Evolutionary conservation across 1,284 basidiomycete genomes (phyloP).

Genomic region (Filobasidium uniguttulatum): DNA sequence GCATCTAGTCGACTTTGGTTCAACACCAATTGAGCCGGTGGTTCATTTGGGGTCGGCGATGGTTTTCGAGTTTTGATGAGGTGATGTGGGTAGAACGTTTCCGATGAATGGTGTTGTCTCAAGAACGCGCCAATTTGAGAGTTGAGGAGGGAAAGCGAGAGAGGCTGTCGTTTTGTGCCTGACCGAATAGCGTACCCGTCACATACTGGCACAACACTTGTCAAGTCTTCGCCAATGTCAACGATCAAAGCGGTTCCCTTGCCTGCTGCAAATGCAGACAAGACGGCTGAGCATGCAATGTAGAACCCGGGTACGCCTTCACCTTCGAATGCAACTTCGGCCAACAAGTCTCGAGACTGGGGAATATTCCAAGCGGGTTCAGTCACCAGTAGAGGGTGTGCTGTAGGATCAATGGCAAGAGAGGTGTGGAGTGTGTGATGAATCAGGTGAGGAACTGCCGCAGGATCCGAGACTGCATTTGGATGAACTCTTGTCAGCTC

Average conservation of each 20-base stretch:
- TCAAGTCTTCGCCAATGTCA: slow-evolving; percentile 77
- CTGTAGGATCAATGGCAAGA: slow-evolving; percentile 52
- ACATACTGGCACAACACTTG: slow-evolving; percentile 85
- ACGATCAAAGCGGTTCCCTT: slow-evolving; percentile 91
- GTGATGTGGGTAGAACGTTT: slow-evolving; percentile 54
- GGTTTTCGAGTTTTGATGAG: slow-evolving; percentile 62
- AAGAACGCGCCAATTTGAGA: slow-evolving; percentile 33
- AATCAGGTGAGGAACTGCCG: slow-evolving; percentile 57
- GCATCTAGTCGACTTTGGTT: slow-evolving; percentile 59
- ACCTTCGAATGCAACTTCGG: background rate
- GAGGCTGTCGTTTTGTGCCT: slow-evolving; percentile 39
- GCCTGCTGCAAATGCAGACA: slow-evolving; percentile 94
- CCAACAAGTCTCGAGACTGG: slow-evolving; percentile 49
- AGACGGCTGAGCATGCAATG: slow-evolving; percentile 87
- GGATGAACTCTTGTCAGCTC: background rate
- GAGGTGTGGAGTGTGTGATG: slow-evolving; percentile 60
- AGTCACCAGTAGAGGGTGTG: slow-evolving; percentile 86
- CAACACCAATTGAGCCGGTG: slow-evolving; percentile 46
- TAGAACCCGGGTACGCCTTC: slow-evolving; percentile 92
- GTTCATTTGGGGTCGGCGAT: slow-evolving; percentile 51
- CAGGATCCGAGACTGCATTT: slow-evolving; percentile 58
- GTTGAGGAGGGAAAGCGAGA: slow-evolving; percentile 30
- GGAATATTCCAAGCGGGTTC: slow-evolving; percentile 93
- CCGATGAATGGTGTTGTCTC: slow-evolving; percentile 20
- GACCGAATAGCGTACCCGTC: slow-evolving; percentile 96